A percentile compares a stretch with the other conserved stretches of the same genome.
These are phyloP conservation scores for Fusarium sp. DNA, from an alignment of 2,329 filamentous ascomycete species.

Conservation along the genomic window DNA sequence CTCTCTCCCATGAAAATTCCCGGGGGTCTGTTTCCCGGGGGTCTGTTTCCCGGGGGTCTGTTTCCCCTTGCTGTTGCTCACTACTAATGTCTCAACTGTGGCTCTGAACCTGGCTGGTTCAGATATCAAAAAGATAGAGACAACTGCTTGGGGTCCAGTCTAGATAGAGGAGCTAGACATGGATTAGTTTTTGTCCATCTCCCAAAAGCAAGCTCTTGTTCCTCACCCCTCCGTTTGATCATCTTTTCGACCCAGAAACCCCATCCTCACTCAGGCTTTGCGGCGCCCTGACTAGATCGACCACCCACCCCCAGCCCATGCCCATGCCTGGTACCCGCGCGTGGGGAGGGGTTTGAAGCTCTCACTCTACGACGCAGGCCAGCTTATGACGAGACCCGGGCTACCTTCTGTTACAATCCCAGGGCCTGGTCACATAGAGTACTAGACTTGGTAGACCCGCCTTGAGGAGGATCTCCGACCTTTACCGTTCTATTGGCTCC, in stretches of 20 bases:
- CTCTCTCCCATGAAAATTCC: constrained; percentile 12
- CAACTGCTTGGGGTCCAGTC: constrained; percentile 28
- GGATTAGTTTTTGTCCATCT: constrained; percentile 30
- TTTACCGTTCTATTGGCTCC: constrained; percentile 47
- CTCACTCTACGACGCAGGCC: constrained; percentile 30
- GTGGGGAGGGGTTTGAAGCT: constrained; percentile 37
- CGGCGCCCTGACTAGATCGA: constrained; percentile 28
- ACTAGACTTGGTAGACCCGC: constrained; percentile 36
- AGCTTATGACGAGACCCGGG: constrained; percentile 43
- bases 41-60: constrained; percentile 8
- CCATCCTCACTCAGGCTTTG: constrained; percentile 35
- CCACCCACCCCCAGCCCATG: constrained; percentile 27
- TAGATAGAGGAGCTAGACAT: constrained; percentile 35
- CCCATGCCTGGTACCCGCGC: constrained; percentile 22
- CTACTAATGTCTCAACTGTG: constrained; percentile 38
- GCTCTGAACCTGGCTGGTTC: constrained; percentile 25
- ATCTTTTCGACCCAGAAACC: constrained; percentile 37
- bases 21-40: constrained; percentile 11
- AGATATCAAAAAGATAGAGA: constrained; percentile 36
- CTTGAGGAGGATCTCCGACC: constrained; percentile 43
- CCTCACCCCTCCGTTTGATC: constrained; percentile 42
- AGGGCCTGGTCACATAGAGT: constrained; percentile 38
- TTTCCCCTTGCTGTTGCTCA: constrained; percentile 22
- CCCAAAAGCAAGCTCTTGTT: constrained; percentile 28
- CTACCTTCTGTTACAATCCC: constrained; percentile 39